Evolutionary conservation across 257 asterid genomes (phyloP).

Genomic region (Lavandula angustifolia): DNA sequence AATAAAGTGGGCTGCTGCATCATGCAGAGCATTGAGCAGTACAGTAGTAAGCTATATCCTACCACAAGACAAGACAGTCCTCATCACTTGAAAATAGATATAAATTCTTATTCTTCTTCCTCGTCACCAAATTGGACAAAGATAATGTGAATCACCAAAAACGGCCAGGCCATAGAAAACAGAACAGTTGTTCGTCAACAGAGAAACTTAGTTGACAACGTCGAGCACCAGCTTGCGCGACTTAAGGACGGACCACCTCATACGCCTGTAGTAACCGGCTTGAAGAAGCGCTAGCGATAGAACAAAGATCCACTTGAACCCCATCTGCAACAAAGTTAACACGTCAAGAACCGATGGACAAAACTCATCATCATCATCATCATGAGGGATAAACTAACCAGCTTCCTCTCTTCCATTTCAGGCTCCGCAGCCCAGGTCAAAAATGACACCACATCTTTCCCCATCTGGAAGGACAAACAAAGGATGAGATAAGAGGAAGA

Average conservation of each 20-base stretch:
- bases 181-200: conserved; percentile 21
- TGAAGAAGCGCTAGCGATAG: conserved; percentile 77
- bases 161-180: conserved; percentile 27
- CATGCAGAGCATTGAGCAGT: neutral
- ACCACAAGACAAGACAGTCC: neutral
- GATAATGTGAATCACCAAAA: conserved; percentile 28
- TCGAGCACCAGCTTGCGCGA: conserved; percentile 78
- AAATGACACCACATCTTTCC: conserved; percentile 71
- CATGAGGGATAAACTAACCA: conserved; percentile 41
- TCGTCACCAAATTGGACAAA: conserved; percentile 4
- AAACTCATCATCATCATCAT: neutral
- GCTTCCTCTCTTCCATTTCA: conserved; percentile 87
- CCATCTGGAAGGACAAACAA: conserved; percentile 57
- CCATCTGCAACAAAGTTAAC: conserved; percentile 53
- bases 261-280: conserved; percentile 74
- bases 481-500: neutral
- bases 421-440: conserved; percentile 87
- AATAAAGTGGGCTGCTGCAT: neutral
- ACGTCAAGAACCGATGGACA: neutral
- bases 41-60: neutral
- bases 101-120: conserved; percentile 36
- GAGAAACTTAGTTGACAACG: conserved; percentile 57
- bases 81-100: conserved; percentile 18
- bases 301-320: conserved; percentile 81
- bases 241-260: conserved; percentile 78